Evolutionary conservation across 257 asterid species (phyloP).

Genomic region (Jacaranda copaia): DNA sequence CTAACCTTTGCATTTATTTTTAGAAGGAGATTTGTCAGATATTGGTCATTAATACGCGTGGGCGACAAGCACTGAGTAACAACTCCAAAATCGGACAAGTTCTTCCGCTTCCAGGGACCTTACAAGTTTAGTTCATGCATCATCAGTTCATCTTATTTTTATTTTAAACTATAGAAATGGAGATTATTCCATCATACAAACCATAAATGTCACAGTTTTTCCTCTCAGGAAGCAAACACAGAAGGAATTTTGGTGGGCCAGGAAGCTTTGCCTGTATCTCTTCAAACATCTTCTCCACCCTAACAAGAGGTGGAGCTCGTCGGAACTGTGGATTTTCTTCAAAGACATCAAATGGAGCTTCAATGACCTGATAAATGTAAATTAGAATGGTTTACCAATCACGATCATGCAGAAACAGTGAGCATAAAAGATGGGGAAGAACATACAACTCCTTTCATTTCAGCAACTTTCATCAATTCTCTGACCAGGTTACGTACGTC

Average conservation of each 20-base stretch:
- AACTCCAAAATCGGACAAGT: slow-evolving; percentile 78
- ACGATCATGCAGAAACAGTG: slow-evolving; percentile 7
- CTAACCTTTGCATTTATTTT: slow-evolving; percentile 91
- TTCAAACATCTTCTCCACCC: slow-evolving; percentile 89
- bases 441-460: slow-evolving; percentile 83
- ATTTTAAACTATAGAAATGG: neutral
- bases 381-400: neutral
- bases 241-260: slow-evolving; percentile 77
- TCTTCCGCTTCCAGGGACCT: slow-evolving; percentile 94
- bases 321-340: slow-evolving; percentile 68
- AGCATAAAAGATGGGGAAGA: neutral
- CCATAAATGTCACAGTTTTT: slow-evolving; percentile 87
- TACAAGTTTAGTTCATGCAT: slow-evolving; percentile 19
- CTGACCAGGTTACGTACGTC: slow-evolving; percentile 58
- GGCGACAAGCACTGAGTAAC: slow-evolving; percentile 92
- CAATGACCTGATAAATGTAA: slow-evolving; percentile 53
- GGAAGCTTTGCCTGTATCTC: slow-evolving; percentile 70
- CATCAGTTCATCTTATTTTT: neutral
- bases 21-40: slow-evolving; percentile 74
- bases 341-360: slow-evolving; percentile 59
- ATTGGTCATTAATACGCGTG: slow-evolving; percentile 71
- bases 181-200: slow-evolving; percentile 41
- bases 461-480: slow-evolving; percentile 70
- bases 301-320: slow-evolving; percentile 70
- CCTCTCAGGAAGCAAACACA: slow-evolving; percentile 83